Evolutionary conservation across 2,329 filamentous ascomycete genomes (phyloP), one percentile per base, ranked within the genome.

Genomic region (Microdochium nivale): DNA sequence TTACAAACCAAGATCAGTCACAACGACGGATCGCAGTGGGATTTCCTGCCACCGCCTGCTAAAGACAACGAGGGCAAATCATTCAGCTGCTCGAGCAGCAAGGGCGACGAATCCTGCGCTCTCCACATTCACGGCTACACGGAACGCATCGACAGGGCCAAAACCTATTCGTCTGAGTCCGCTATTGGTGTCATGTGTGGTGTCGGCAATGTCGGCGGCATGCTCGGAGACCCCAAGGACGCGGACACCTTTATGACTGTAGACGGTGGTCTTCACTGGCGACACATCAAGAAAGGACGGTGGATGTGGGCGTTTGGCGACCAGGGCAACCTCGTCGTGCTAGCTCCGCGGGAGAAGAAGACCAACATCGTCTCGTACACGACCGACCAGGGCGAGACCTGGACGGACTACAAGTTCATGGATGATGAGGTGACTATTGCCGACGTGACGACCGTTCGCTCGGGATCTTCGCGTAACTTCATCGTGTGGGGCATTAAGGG

Each of bases 281-380:
- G 78, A 57, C 81, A 84, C 53, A 83, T 92, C 55, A 92, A 88
- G 70, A 91, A 95, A 69, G 95, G 94, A 5, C 80, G 79, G 33
- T 96, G 90, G 76, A 86, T 87, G 62, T 99, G 90, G 90, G 89
- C 95, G 62, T 96, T 90, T 65, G 95, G 94, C 53, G 95, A 99
- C 61, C 90, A 96, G 66, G 94, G 94, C 25, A 94, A 90, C 5
- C 86, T 97, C 60, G 83, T 97, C 55, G 89, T 95, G 43, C 85
- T 99, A 48, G 90, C 92, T 23, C 81, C 87, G 62, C 83, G 90
- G 52, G 76, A 79, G 14, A 78, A 78, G 50, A 76, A 81, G 49
- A 90, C 87, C 3, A 86, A 86, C 56, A 70, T 75, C 1, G 72
- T 91, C 50, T 83, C 81, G 53, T 96, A 94, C 70, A 86, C 88